phyloP scores from a whole-genome alignment of 2,329 filamentous ascomycete genomes.

The Gremmenia infestans region DNA sequence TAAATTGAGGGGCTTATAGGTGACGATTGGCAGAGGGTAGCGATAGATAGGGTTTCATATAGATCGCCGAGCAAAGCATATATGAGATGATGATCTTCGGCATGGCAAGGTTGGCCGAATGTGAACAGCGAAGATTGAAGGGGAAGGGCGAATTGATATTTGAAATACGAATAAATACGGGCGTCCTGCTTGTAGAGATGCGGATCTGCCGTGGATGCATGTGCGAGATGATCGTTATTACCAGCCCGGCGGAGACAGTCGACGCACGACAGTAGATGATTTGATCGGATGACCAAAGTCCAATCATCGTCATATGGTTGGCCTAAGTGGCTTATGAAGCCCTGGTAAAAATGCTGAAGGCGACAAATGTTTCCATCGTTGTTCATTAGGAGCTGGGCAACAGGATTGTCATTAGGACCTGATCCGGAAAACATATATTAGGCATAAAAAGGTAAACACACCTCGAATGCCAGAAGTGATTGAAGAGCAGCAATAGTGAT shows the following conservation, averaged over 20 bases:
- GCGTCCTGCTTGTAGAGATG: neutral
- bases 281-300: neutral
- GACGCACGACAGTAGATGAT: neutral
- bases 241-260: slow-evolving; percentile 2
- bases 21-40: neutral
- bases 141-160: neutral
- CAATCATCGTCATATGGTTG: neutral
- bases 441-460: neutral
- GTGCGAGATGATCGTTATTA: neutral
- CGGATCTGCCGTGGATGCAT: neutral
- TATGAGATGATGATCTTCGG: neutral
- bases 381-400: neutral
- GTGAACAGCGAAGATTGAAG: neutral
- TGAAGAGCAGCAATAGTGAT: neutral
- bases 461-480: neutral
- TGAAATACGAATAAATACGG: neutral
- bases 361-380: neutral
- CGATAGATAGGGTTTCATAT: neutral
- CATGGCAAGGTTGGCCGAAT: neutral
- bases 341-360: neutral
- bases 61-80: neutral
- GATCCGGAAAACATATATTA: neutral
- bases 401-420: neutral
- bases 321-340: neutral
- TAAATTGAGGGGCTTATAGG: neutral